These are phyloP conservation scores for Trametes cinnabarina DNA, from an alignment of 768 basidiomycete genomes.

Conservation along the genomic window DNA sequence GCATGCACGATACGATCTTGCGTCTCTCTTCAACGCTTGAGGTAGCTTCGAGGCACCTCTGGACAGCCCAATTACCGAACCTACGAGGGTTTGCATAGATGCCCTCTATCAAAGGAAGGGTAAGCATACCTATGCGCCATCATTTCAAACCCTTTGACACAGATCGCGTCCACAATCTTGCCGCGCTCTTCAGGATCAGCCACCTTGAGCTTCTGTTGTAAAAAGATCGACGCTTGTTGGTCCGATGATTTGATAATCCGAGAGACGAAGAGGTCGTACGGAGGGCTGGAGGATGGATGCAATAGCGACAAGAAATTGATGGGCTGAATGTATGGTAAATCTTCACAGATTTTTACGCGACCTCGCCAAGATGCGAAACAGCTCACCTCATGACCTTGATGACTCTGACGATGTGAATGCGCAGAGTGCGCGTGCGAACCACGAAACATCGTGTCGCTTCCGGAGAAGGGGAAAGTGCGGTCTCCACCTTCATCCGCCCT, in stretches of 20 bases:
- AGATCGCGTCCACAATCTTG: slow-evolving; percentile 87
- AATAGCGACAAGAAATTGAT: slow-evolving; percentile 87
- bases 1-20: slow-evolving; percentile 86
- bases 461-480: neutral
- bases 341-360: too few relatives aligned
- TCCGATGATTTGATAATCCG: slow-evolving; percentile 89
- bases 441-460: slow-evolving; percentile 19
- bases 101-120: neutral
- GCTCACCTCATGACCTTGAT: slow-evolving; percentile 54
- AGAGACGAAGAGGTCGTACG: slow-evolving; percentile 76
- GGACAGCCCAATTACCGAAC: slow-evolving; percentile 93
- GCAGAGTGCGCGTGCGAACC: slow-evolving; percentile 21
- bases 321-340: too few relatives aligned
- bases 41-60: slow-evolving; percentile 81
- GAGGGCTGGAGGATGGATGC: slow-evolving; percentile 82
- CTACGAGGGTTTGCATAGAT: slow-evolving; percentile 34
- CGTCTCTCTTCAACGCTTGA: slow-evolving; percentile 69
- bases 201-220: slow-evolving; percentile 88
- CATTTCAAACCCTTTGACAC: slow-evolving; percentile 83
- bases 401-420: slow-evolving; percentile 18
- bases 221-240: slow-evolving; percentile 87
- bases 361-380: too few relatives aligned
- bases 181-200: slow-evolving; percentile 73
- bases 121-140: slow-evolving; percentile 82
- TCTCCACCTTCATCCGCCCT: slow-evolving; percentile 22